These are phyloP conservation scores for Nepenthes alata DNA, from an alignment of 179 eudicot genomes.

Conservation along the genomic window DNA sequence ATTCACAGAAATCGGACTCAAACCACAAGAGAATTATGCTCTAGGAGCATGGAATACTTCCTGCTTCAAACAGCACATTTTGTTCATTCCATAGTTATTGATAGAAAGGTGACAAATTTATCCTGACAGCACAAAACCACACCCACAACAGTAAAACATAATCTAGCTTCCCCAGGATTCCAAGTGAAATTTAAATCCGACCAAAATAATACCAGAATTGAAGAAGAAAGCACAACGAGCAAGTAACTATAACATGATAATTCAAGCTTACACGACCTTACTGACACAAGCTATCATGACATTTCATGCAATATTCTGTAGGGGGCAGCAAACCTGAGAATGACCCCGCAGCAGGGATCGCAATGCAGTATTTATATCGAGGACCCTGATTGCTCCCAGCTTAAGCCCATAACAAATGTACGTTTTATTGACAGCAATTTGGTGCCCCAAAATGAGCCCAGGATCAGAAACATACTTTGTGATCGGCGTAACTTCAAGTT, in stretches of 20 bases:
- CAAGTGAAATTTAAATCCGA: no score
- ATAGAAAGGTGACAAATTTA: no score
- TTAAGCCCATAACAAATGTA: slow-evolving; percentile 93
- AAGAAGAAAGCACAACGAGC: no score
- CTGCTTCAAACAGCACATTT: no score
- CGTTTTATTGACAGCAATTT: slow-evolving; percentile 80
- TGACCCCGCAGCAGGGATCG: slow-evolving; percentile 84
- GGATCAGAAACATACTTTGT: slow-evolving; percentile 93
- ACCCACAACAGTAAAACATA: no score
- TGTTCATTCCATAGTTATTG: no score
- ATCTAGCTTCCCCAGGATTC: no score
- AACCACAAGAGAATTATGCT: no score
- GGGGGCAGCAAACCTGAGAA: slow-evolving; percentile 49
- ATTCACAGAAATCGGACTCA: no score
- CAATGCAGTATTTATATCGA: slow-evolving; percentile 82
- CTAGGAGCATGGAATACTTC: no score
- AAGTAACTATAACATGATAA: background rate
- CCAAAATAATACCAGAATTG: no score
- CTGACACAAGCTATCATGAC: background rate
- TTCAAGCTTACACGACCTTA: background rate
- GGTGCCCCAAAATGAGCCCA: slow-evolving; percentile 76
- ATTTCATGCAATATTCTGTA: background rate
- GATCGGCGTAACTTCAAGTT: slow-evolving; percentile 91
- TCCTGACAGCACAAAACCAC: no score
- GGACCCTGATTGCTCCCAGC: slow-evolving; percentile 79